These are phyloP conservation scores for Rutstroemia sp. DNA, from an alignment of 2,329 filamentous ascomycete genomes.

Conservation along the genomic window DNA sequence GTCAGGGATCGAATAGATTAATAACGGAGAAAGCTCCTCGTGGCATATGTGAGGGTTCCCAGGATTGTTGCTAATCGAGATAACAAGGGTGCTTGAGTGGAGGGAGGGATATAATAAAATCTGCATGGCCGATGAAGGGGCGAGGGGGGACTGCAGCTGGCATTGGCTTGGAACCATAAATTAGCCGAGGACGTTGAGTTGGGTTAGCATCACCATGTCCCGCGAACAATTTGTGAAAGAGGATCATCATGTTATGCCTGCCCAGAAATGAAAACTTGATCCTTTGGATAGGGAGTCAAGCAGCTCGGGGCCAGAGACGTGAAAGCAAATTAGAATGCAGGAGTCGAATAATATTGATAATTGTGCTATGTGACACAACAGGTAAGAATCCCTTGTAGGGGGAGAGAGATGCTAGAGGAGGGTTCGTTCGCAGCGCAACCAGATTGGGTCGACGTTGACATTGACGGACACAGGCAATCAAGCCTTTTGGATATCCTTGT, in stretches of 20 bases:
- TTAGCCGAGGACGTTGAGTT: neutral
- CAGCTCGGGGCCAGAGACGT: neutral
- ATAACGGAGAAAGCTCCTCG: constrained; percentile 4
- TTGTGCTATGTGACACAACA: neutral
- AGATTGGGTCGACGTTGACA: neutral
- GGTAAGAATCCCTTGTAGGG: neutral
- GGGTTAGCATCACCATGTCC: neutral
- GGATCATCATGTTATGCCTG: neutral
- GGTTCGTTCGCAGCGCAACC: neutral
- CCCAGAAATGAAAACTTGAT: neutral
- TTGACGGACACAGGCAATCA: neutral
- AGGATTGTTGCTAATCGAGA: neutral
- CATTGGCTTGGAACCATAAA: neutral
- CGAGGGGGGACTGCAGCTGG: neutral
- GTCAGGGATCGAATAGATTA: constrained; percentile 5
- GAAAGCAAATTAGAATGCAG: neutral
- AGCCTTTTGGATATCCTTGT: neutral
- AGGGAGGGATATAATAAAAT: neutral
- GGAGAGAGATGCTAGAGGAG: neutral
- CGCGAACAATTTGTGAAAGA: neutral
- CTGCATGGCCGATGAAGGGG: neutral
- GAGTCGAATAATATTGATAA: neutral
- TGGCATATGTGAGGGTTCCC: constrained; percentile 6
- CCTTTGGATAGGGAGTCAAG: neutral
- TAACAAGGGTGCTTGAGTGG: neutral